Base-by-base conservation (phyloP, 495 filamentous ascomycete genomes). In the Penicillium pulvis region DNA sequence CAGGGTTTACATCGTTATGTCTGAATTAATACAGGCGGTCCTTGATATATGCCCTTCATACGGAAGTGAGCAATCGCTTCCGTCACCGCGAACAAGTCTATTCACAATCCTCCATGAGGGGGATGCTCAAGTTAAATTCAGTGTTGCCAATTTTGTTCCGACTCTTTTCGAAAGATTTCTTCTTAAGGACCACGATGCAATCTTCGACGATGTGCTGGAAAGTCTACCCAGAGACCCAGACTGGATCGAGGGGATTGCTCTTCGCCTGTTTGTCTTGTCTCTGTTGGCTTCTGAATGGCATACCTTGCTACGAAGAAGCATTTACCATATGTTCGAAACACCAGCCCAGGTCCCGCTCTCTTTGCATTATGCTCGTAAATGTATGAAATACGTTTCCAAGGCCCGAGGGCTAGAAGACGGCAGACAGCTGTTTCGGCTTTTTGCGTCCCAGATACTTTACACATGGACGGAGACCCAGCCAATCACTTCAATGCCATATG, bases 261-360 rank as follows among this genome's bases (percentile, higher is more conserved):
- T 94, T 44, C 87, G 95, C 16, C 75, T 98, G 8, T 85, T 89
- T 63, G 83, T 89, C 26, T 78, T 97, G 11, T 81, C 86, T 5
- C 82, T 82, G 59, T 74, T 99, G 41, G 93, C 88, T 44, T 88
- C 90, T 28, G 70, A 72, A 59, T 97, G 90, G 92, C 85, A 87
- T 56, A 95, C 90, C 6, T 80, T 93, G 53, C 77, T 93, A 47
- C 89, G 90, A 51, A 87, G 87, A 58, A 88, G 89, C 59, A 88
- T 96, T 19, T 98, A 97, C 70, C 87, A 93, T 70, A 91, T 97
- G 23, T 94, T 97, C 62, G 94, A 97, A 70, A 91, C 85, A 0
- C 86, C 94, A 1, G 91, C 87, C 6, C 82, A 82, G 42, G 81
- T 93, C 2, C 75, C 82, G 16, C 67, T 72, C 11, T 87, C 88